phyloP scores from a whole-genome alignment of 257 asterid genomes.

The Datura wrightii region DNA sequence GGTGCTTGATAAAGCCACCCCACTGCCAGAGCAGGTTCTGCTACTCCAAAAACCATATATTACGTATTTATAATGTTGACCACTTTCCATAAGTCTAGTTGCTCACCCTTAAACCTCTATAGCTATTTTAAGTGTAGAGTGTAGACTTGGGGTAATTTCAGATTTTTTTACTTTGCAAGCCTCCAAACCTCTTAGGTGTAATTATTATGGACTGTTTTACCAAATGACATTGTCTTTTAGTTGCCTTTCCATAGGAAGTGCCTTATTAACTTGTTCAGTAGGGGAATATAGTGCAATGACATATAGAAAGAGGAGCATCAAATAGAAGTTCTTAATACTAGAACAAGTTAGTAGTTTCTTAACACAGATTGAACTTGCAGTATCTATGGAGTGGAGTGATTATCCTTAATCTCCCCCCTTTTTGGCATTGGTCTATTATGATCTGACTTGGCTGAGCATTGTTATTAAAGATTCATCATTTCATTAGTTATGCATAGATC shows the following conservation, averaged over 20 bases:
- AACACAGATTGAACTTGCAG: not conserved
- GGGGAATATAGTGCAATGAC: not conserved
- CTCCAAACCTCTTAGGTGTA: not conserved
- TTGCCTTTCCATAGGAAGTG: not conserved
- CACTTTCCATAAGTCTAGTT: not conserved
- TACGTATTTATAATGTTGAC: not conserved
- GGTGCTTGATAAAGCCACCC: constrained; percentile 9
- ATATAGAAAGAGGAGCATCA: not conserved
- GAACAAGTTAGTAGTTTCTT: not conserved
- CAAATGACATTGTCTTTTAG: not conserved
- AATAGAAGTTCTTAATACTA: not conserved
- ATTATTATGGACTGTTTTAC: not conserved
- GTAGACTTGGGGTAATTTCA: not conserved
- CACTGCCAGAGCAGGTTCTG: not conserved
- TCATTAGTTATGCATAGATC: not conserved
- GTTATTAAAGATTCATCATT: not conserved
- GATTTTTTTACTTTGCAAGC: not conserved
- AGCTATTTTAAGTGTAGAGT: not conserved
- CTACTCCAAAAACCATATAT: not conserved
- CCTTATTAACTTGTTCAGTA: not conserved
- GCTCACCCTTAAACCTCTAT: not conserved
- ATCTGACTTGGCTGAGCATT: not conserved
- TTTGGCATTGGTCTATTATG: not conserved
- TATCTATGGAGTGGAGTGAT: not conserved
- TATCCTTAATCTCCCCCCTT: not conserved